Evolutionary conservation across 1,284 basidiomycete genomes (phyloP), one percentile per base, ranked within the genome.

Genomic region (Puccinia novopanici): DNA sequence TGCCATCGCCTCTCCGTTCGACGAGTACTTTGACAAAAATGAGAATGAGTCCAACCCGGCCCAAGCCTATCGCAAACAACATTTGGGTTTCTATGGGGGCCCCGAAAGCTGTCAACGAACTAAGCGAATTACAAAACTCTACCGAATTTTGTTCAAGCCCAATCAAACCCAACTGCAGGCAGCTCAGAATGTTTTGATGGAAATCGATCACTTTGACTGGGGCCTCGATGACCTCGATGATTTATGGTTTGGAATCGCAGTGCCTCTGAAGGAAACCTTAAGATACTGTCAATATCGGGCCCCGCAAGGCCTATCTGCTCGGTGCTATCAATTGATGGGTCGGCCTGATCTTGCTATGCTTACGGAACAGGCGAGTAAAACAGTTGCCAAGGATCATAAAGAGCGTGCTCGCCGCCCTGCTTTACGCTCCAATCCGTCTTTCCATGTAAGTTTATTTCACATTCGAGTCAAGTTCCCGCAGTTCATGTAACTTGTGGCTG

Each of bases 211-310:
- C 15, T 80, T 80, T 57, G 57, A 48, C 15, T 80, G 78, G 78
- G 59, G 45, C 17, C 57, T 61, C 40, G 70, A 73, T 73, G 71
- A 74, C 34, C 68, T 80, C 30, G 71, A 80, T 74, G 78, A 74
- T 40, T 42, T 80, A n/a, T 70, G 67, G 68, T 80, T 61, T 71
- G 70, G 40, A 24, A 74, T 80, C 27, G 54, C 70, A 3, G 48
- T 80, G 10, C 78, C 78, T 30, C 40, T 80, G 55, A 72, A 61
- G 40, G 78, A 80, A 67, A 71, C 71, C 22, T 57, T 80, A 50
- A 63, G 78, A 73, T 50, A 80, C 42, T 80, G 78, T 67, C 78
- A 80, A 74, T 73, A 65, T 55, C 42, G 70, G 15, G 78, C 70
- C 40, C 78, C 78, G 9, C 71, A 55, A 27, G 78, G 71, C 30